Evolutionary conservation across 768 basidiomycete species (phyloP).

Genomic region (Leccinum rimulosum): DNA sequence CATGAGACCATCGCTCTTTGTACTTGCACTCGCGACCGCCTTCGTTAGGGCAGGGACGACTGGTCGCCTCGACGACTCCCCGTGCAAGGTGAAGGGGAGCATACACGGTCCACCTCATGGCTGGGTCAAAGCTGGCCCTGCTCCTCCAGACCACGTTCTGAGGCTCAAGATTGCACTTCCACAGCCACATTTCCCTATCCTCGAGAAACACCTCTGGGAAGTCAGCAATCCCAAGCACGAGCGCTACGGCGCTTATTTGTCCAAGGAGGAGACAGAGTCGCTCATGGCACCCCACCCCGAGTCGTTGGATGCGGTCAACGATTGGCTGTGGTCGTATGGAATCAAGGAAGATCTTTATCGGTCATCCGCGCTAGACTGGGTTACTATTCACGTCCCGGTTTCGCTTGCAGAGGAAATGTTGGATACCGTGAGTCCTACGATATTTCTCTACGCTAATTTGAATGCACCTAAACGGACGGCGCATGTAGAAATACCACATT

Average conservation of each 20-base stretch:
- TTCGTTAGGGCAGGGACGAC: constrained; percentile 11
- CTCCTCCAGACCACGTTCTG: constrained; percentile 46
- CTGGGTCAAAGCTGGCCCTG: constrained; percentile 45
- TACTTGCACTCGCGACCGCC: constrained; percentile 11
- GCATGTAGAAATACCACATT: constrained; percentile 54
- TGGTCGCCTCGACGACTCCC: constrained; percentile 5
- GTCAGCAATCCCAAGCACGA: constrained; percentile 55
- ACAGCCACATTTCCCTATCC: constrained; percentile 46
- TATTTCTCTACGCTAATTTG: neutral
- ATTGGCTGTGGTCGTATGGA: constrained; percentile 61
- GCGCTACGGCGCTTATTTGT: constrained; percentile 55
- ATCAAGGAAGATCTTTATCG: constrained; percentile 46
- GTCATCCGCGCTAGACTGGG: constrained; percentile 70
- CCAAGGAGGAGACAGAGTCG: constrained; percentile 63
- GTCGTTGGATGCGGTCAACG: constrained; percentile 51
- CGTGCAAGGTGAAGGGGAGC: constrained; percentile 47
- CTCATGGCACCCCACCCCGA: constrained; percentile 57
- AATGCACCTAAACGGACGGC: neutral
- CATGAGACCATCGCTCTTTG: constrained; percentile 13
- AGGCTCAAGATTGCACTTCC: constrained; percentile 57
- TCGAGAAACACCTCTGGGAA: constrained; percentile 55
- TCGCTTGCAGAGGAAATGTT: constrained; percentile 65
- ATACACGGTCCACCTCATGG: constrained; percentile 42
- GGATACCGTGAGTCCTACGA: constrained; percentile 48
- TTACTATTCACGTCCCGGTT: constrained; percentile 57